Base-by-base conservation (phyloP, 2,329 filamentous ascomycete species). In the Aspergillus niger region DNA sequence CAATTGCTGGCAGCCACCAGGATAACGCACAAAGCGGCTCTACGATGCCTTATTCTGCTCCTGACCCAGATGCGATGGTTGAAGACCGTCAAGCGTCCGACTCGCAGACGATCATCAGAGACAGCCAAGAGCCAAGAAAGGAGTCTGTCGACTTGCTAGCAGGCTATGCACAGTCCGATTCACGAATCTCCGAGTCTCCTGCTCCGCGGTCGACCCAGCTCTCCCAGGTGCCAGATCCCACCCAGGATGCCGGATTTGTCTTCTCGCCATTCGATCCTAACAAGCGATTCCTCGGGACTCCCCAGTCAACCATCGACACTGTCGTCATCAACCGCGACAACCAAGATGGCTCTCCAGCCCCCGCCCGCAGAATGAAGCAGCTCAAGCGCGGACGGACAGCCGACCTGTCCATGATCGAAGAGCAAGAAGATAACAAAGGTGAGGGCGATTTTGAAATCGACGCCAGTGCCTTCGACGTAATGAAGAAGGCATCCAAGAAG, bases 161-260 rank as follows among this genome's bases (percentile, higher is more conserved):
- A 20, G 68, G 65, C n/a, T 76, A 74, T 57, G 72, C 65, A 56
- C 77, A 65, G 52, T 72, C 69, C 41, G 70, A 75, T 39, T 59
- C 67, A 22, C 69, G 73, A 39, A 64, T 78, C 38, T 69, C 76
- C 22, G 74, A 79, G 61, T 76, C 74, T 3, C 72, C 76, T 48
- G 71, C 69, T 24, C 66, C 67, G 30, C 69, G 70, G 55, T 74
- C 74, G 2, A 76, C 89, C 0, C 89, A 93, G 67, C 75, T 84
- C 20, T 91, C 90, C 0, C 86, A 91, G 30, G 80, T 89, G 53
- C 82, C 91, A 5, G 89, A 93, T 59, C 86, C 88, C 0, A 95
- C 91, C 1, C 92, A 97, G 72, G 93, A 97, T 72, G 83, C 79
- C 17, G 92, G 92, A 0, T 91, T 95, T 66, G 85, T 88, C 43